Evolutionary conservation across 768 basidiomycete species (phyloP).

Genomic region (Amanita thiersii): DNA sequence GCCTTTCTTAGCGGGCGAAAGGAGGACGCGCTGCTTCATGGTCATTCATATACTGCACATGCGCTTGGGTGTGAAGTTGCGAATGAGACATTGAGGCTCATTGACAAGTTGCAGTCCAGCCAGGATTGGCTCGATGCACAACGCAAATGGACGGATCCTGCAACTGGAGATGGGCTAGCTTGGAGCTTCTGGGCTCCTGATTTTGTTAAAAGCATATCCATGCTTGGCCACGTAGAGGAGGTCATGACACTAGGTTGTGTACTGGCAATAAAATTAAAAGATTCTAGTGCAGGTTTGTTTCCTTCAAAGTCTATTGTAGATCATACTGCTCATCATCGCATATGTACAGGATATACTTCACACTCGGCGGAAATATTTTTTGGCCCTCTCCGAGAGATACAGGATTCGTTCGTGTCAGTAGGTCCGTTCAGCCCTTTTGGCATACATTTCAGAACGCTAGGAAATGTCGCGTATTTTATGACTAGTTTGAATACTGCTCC

Average conservation of each 20-base stretch:
- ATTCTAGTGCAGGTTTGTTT: slow-evolving; percentile 41
- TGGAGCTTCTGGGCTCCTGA: slow-evolving; percentile 89
- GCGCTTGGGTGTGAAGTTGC: slow-evolving; percentile 91
- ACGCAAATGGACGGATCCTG: slow-evolving; percentile 42
- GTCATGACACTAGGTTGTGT: slow-evolving; percentile 88
- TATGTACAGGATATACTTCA: slow-evolving; percentile 41
- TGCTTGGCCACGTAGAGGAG: slow-evolving; percentile 48
- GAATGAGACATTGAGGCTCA: slow-evolving; percentile 61
- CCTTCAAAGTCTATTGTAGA: not conserved
- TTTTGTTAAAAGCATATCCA: slow-evolving; percentile 62
- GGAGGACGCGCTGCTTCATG: slow-evolving; percentile 83
- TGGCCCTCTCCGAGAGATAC: slow-evolving; percentile 32
- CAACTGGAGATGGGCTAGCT: slow-evolving; percentile 21
- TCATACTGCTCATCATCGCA: not conserved
- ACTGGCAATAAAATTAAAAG: slow-evolving; percentile 67
- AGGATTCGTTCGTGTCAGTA: slow-evolving; percentile 40
- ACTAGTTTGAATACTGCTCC: slow-evolving; percentile 70
- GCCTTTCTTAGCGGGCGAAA: slow-evolving; percentile 74
- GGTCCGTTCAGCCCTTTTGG: no score
- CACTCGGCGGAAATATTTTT: slow-evolving; percentile 61
- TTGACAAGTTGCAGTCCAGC: slow-evolving; percentile 43
- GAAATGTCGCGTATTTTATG: slow-evolving; percentile 91
- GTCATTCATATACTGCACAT: slow-evolving; percentile 95
- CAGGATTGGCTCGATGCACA: slow-evolving; percentile 55
- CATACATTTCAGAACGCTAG: slow-evolving; percentile 83